Evolutionary conservation across 1,284 basidiomycete species (phyloP), one percentile per base, ranked within the genome.

Genomic region (Trichosporon sp.): DNA sequence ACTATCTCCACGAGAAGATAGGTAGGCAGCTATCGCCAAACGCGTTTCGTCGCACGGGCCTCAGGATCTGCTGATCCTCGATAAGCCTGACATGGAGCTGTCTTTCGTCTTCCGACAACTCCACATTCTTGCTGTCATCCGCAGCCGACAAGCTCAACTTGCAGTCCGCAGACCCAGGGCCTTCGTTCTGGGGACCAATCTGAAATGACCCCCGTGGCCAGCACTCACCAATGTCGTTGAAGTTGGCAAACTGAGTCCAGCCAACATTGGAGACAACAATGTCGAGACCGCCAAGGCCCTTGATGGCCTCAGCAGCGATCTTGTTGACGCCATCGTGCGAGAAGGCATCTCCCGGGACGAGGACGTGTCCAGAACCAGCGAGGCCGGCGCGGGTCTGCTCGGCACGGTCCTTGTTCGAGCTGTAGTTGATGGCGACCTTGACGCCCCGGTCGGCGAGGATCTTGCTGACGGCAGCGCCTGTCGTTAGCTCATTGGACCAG

Each of bases 291-390:
- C 69, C 69, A 14, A 72, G 64, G 21, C 23, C 56, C 36, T 60
- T 29, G 31, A 64, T 59, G 23, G 70, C 61, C 40, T 62, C 64
- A 23, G 59, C 23, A 0, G 64, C 64, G 11, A 69, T 62, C 14
- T 19, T 23, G 27, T 65, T 58, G 40, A 69, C 61, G 16, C 67
- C 64, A 5, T 60, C 68, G 52, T 67, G 66, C 10, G 63, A 63
- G 59, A 72, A 72, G n/a, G 66, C 67, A 34, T 67, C 65, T 23
- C 71, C 69, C 19, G 65, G 59, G n/a, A 72, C 61, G n/a, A 70
- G 33, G 25, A 64, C 36, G 49, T 72, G 71, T 11, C 65, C 66
- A 8, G 52, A 14, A 4, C 69, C 69, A 4, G 59, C 59, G 25
- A 72, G 62, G 4, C 21, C 34, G 16, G 52, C 59, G 60, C 65